phyloP scores from a whole-genome alignment of 768 basidiomycete species.

The Holtermannia corniformis region DNA sequence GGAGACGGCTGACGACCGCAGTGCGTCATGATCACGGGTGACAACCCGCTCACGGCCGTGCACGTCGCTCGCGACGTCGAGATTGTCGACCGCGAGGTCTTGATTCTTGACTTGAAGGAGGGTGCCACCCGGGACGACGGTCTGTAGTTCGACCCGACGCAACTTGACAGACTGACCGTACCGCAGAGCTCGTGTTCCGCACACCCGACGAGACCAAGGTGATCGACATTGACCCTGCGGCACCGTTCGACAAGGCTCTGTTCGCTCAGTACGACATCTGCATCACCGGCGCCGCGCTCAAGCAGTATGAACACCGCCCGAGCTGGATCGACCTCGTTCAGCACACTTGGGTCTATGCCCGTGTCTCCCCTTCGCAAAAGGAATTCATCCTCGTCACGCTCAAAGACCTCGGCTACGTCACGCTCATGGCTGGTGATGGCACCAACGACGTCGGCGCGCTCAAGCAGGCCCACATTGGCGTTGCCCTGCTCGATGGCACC shows the following conservation, averaged over 20 bases:
- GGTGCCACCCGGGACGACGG: conserved; percentile 61
- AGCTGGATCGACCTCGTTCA: conserved; percentile 72
- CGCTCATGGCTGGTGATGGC: conserved; percentile 97
- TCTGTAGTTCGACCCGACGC: too few relatives aligned
- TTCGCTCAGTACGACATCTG: conserved; percentile 91
- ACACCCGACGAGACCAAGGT: conserved; percentile 85
- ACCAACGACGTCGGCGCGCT: conserved; percentile 98
- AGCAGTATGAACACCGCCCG: conserved; percentile 64
- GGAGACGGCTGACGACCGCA: conserved; percentile 31
- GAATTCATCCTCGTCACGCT: conserved; percentile 87
- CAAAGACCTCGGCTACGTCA: conserved; percentile 78
- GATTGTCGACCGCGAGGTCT: conserved; percentile 87
- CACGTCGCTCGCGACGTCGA: conserved; percentile 95
- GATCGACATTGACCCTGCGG: conserved; percentile 70
- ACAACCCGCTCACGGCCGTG: conserved; percentile 92
- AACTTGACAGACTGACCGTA: neutral
- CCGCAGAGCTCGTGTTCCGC: conserved; percentile 74
- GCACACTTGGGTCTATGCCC: conserved; percentile 96
- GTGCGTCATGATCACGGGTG: conserved; percentile 99
- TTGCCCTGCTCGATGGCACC: conserved; percentile 83
- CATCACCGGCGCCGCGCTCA: conserved; percentile 86
- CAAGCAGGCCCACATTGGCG: conserved; percentile 95
- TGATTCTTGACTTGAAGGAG: conserved; percentile 84
- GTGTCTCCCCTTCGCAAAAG: conserved; percentile 91
- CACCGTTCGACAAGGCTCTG: conserved; percentile 66